Base-by-base conservation (phyloP, 805 yeast genomes). In the Kregervanrija delftensis region DNA sequence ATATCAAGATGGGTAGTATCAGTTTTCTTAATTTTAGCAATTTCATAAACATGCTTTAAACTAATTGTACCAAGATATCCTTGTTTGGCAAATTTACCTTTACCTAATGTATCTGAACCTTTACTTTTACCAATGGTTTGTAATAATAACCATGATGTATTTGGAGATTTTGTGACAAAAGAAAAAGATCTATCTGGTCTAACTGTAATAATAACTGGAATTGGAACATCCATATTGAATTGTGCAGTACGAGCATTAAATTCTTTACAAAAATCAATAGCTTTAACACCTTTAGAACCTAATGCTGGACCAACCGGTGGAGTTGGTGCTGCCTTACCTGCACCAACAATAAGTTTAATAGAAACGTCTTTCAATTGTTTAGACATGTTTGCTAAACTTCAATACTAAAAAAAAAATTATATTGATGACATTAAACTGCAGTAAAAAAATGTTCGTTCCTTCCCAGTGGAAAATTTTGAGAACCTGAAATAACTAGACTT, bases 291-390 rank as follows among this genome's bases (percentile, higher is more conserved):
- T 65, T 91, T 91, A 48, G 98, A 91, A 54, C 99, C 99, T 41
- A 93, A 72, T 0, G 98, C 99, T 39, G 99, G 99, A 53, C 99
- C 99, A 30, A 93, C 98, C 6, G 99, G 99, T 30, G 99, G 99
- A 2, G 96, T 83, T 36, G 99, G 98, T 2, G 97, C 93, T 0
- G 99, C 99, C 63, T 89, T 86, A 4, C 98, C 98, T 5, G 99
- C 98, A 8, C 91, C 96, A 4, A 91, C 98, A 41, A 91, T 81
- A 49, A 91, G 77, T 65, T 91, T 93, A 43, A 91, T 88, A 55
- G 90, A 59, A 35, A 82, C 69, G 61, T 80, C 83, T 62, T 80
- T 85, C 22, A 58, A 40, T 28, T 60, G 59, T 41, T 60, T 59
- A 11, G 54, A 47, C 52, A 48, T 50, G 32, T 30, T 13, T 30